Evolutionary conservation across 331 rosid genomes (phyloP).

Genomic region (Pyracantha coccinea): DNA sequence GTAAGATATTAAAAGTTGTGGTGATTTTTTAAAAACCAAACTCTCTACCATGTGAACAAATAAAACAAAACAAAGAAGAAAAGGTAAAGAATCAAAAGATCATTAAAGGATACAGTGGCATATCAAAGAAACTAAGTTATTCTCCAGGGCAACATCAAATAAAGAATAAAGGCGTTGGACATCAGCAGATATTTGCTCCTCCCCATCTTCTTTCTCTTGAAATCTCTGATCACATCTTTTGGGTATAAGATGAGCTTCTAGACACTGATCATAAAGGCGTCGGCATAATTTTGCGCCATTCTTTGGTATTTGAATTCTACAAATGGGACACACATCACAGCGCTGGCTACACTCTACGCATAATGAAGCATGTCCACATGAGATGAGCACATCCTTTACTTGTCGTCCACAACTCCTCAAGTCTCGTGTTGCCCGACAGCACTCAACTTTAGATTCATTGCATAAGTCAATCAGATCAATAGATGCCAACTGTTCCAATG

Average conservation of each 20-base stretch:
- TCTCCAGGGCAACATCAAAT: constrained; percentile 89
- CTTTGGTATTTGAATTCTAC: constrained; percentile 65
- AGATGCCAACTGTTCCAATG: constrained; percentile 82
- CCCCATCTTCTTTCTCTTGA: constrained; percentile 74
- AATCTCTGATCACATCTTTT: constrained; percentile 67
- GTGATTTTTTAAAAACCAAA: background rate
- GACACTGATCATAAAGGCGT: constrained; percentile 78
- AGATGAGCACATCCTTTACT: constrained; percentile 60
- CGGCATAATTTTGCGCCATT: constrained; percentile 42
- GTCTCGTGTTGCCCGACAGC: constrained; percentile 95
- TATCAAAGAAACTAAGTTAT: constrained; percentile 77
- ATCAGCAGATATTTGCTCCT: constrained; percentile 58
- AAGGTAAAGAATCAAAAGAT: background rate
- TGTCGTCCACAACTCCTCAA: constrained; percentile 93
- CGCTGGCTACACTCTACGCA: constrained; percentile 93
- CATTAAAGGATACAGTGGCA: constrained; percentile 89
- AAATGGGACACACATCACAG: constrained; percentile 88
- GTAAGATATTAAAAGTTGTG: background rate
- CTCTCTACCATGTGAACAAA: background rate
- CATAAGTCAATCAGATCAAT: constrained; percentile 81
- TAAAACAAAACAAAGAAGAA: background rate
- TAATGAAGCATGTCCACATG: constrained; percentile 92
- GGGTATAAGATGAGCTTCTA: constrained; percentile 81
- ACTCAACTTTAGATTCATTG: constrained; percentile 91
- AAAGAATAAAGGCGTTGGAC: constrained; percentile 80